A percentile compares a stretch with the other conserved stretches of the same genome.
These are phyloP conservation scores for Leccinum laetum DNA, from an alignment of 1,284 basidiomycete species.

Conservation along the genomic window DNA sequence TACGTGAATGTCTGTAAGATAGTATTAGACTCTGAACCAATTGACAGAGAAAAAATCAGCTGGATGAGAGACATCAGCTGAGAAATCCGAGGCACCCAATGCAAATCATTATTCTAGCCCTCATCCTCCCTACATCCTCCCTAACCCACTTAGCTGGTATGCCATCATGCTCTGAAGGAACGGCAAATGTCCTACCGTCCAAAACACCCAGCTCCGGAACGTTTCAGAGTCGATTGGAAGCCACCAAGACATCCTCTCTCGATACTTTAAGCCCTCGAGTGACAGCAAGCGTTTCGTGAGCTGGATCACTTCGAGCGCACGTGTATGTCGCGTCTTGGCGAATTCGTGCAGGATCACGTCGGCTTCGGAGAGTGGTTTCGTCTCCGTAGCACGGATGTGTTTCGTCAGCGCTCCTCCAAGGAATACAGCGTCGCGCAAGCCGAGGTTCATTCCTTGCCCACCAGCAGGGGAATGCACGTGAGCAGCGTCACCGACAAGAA, in stretches of 20 bases:
- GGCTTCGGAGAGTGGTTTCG: background rate
- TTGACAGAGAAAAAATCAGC: background rate
- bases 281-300: background rate
- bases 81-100: background rate
- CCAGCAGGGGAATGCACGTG: conserved; percentile 46
- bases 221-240: no score
- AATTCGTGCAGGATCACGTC: background rate
- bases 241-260: background rate
- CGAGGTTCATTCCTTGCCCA: conserved; percentile 51
- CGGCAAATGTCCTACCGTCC: no score
- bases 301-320: background rate
- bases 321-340: background rate
- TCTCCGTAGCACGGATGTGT: conserved; percentile 12
- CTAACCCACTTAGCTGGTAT: no score
- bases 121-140: conserved; percentile 8
- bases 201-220: no score
- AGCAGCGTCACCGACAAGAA: conserved; percentile 44
- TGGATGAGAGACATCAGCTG: background rate
- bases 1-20: background rate
- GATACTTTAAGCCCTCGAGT: background rate
- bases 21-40: background rate
- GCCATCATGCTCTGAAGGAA: no score
- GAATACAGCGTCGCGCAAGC: conserved; percentile 40
- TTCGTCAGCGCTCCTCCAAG: conserved; percentile 28
- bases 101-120: background rate